Percentiles rank a stretch among this genome's conserved stretches.
phyloP scores from a whole-genome alignment of 306 rosid species.

The Medicago lupulina region DNA sequence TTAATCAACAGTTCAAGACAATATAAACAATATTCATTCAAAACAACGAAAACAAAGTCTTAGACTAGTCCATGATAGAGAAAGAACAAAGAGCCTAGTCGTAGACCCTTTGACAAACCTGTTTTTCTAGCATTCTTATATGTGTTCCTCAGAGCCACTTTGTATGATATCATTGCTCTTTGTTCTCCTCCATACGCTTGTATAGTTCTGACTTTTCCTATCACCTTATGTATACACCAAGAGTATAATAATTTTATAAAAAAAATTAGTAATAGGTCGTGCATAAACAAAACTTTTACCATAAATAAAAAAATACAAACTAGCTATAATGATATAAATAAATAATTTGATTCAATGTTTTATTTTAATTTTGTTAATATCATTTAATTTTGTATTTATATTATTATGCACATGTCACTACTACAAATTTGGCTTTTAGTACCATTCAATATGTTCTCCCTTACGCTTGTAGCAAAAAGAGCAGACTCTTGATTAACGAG shows the following conservation, averaged over 20 bases:
- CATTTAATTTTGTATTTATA: too few species aligned
- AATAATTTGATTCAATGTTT: too few species aligned
- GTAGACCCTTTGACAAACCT: constrained; percentile 88
- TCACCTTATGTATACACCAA: constrained; percentile 52
- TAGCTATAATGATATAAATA: background rate
- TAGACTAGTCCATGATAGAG: constrained; percentile 79
- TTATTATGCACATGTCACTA: too few species aligned
- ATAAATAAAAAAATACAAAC: background rate
- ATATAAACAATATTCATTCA: too few species aligned
- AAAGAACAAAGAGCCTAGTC: constrained; percentile 85
- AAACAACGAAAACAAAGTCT: constrained; percentile 38
- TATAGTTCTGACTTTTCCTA: constrained; percentile 87
- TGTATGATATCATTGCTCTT: constrained; percentile 73
- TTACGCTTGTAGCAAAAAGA: too few species aligned
- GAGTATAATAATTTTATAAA: background rate
- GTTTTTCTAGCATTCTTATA: constrained; percentile 72
- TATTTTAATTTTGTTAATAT: too few species aligned
- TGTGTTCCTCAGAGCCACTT: constrained; percentile 62
- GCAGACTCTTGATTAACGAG: too few species aligned
- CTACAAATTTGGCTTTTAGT: too few species aligned
- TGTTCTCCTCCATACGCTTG: constrained; percentile 98
- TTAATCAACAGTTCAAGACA: constrained; percentile 34
- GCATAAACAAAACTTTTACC: background rate
- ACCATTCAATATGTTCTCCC: too few species aligned
- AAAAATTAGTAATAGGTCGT: background rate